These are phyloP conservation scores for Penicillium longicatenatum DNA, from an alignment of 495 filamentous ascomycete genomes.

Conservation along the genomic window DNA sequence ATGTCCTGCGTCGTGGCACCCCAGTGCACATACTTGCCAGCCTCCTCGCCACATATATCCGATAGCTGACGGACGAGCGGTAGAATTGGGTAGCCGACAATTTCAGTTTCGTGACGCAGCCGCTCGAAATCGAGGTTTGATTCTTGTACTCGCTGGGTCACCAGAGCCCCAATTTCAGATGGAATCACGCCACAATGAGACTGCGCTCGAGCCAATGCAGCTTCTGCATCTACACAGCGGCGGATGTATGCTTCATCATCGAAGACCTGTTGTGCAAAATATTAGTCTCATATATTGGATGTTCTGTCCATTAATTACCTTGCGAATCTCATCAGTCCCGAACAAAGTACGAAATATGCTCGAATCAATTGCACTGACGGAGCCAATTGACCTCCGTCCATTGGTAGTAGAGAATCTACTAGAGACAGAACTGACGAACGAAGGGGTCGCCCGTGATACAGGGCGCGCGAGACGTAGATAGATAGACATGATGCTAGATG, in stretches of 20 bases:
- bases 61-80: constrained; percentile 44
- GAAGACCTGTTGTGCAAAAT: constrained; percentile 9
- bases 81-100: constrained; percentile 52
- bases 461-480: not conserved
- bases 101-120: constrained; percentile 43
- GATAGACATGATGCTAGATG: not conserved
- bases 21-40: constrained; percentile 51
- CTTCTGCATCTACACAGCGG: constrained; percentile 28
- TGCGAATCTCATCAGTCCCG: constrained; percentile 53
- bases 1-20: constrained; percentile 52
- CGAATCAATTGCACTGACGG: constrained; percentile 52
- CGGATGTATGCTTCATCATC: constrained; percentile 21
- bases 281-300: not conserved
- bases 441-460: not conserved
- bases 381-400: constrained; percentile 24
- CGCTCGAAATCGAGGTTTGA: constrained; percentile 28
- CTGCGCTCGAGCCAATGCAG: constrained; percentile 48
- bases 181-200: constrained; percentile 43
- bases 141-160: constrained; percentile 30
- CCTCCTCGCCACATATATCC: constrained; percentile 9
- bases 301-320: constrained; percentile 21
- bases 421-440: constrained; percentile 1
- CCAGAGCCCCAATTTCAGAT: constrained; percentile 33
- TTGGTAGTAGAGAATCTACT: too few species aligned
- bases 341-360: constrained; percentile 51